Evolutionary conservation across 164 flowering plant species (phyloP).

Genomic region (Warburgia ugandensis): DNA sequence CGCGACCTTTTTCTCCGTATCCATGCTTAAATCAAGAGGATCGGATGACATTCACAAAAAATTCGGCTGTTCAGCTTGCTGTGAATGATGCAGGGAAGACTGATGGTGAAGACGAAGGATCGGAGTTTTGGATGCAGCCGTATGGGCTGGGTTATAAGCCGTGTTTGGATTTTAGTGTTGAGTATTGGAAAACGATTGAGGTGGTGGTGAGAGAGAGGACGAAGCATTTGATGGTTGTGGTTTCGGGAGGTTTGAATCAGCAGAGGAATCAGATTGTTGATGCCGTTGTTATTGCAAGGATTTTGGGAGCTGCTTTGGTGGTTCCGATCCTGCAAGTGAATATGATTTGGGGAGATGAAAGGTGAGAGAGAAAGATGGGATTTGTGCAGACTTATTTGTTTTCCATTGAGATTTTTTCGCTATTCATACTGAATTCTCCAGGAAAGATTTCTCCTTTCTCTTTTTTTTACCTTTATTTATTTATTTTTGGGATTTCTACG

Average conservation of each 20-base stretch:
- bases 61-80: constrained; percentile 4
- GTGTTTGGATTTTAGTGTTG: constrained; percentile 55
- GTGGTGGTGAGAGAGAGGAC: constrained; percentile 41
- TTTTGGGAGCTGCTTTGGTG: constrained; percentile 89
- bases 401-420: neutral
- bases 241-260: constrained; percentile 94
- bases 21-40: constrained; percentile 51
- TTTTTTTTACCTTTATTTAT: too few relatives aligned
- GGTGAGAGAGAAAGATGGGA: constrained; percentile 45
- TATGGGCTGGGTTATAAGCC: constrained; percentile 77
- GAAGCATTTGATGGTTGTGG: constrained; percentile 83
- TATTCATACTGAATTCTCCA: too few relatives aligned
- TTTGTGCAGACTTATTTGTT: neutral
- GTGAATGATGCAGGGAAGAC: neutral
- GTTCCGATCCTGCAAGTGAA: constrained; percentile 93
- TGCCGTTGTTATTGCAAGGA: constrained; percentile 92
- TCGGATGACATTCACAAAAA: too few relatives aligned
- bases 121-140: constrained; percentile 78
- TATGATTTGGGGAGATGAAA: constrained; percentile 94
- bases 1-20: constrained; percentile 32
- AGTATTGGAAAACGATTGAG: constrained; percentile 36
- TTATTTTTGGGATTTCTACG: too few relatives aligned
- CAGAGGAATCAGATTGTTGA: constrained; percentile 98
- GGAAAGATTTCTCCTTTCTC: too few relatives aligned
- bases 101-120: neutral